Base-by-base conservation (phyloP, 2,329 filamentous ascomycete species). In the Dactylellina leptospora region DNA sequence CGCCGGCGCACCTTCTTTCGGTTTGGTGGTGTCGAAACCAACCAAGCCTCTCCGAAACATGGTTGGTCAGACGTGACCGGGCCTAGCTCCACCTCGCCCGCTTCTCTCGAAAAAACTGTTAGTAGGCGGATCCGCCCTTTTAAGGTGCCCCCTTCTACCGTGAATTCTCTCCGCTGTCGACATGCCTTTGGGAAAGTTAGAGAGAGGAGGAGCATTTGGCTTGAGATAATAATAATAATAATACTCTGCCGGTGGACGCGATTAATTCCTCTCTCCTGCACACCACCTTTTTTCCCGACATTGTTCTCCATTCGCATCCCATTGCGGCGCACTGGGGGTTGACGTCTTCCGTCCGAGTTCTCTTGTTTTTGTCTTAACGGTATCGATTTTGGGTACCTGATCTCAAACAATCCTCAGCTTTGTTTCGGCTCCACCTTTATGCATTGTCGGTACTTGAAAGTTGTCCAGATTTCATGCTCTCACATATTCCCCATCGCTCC, bases 11-110 rank as follows among this genome's bases (percentile, higher is more conserved):
- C 36, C 66, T 63, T 63, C 47, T 54, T 72, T 72, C 13, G 68
- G 68, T 48, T 63, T 72, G 68, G 68, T 72, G 68, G 68, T 64
- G 51, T 72, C 59, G 47, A 72, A 72, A 64, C 68, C 59, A 59
- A 72, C 68, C 59, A 71, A 62, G 68, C 51, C 68, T 50, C 59
- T 72, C 45, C 58, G 59, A 72, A 72, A 72, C 59, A 22, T 72
- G 68, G 68, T 72, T 72, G 68, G 68, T 72, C 68, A 59, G 68
- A 64, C 36, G 22, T 45, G 44, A 59, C 51, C 23, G 18, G 50
- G 66, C 11, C 66, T 40, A 59, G 59, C 59, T 72, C 68, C 68
- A 64, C 68, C 28, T 63, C 66, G 20, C 28, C 58, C 50, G 50
- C 42, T 36, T 60, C 51, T 71, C 66, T 53, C 51, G 59, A 58